phyloP scores from a whole-genome alignment of 208 protist species.

The Leishmania aethiopica region DNA sequence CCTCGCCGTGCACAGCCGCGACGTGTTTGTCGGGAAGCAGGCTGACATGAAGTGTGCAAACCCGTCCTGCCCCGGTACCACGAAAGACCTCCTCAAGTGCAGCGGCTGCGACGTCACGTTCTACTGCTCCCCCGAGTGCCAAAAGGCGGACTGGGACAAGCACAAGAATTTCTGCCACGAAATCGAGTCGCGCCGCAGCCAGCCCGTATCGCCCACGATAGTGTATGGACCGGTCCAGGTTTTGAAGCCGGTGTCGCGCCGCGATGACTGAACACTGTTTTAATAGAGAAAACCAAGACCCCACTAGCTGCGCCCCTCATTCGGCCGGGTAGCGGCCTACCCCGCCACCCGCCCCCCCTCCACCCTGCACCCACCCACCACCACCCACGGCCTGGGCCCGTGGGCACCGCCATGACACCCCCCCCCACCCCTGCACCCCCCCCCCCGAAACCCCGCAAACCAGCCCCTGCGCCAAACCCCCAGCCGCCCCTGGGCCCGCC shows the following conservation, averaged over 20 bases:
- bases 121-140: constrained; percentile 79
- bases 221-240: constrained; percentile 30
- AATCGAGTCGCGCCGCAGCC: constrained; percentile 55
- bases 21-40: constrained; percentile 62
- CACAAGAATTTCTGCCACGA: constrained; percentile 78
- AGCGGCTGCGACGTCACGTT: constrained; percentile 78
- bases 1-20: constrained; percentile 71
- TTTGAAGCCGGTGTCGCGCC: constrained; percentile 29
- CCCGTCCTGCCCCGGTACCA: constrained; percentile 52
- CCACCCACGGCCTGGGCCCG: no score
- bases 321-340: no score
- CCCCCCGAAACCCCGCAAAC: no score
- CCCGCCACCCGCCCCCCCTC: not conserved
- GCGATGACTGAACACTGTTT: not conserved
- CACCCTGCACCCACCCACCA: no score
- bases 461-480: no score
- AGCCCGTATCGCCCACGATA: constrained; percentile 21
- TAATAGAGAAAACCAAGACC: not conserved
- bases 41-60: constrained; percentile 68
- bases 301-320: no score
- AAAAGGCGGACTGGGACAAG: constrained; percentile 78
- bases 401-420: no score
- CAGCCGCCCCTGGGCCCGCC: no score
- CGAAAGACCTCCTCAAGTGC: constrained; percentile 77
- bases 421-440: no score